Evolutionary conservation across 768 basidiomycete species (phyloP), one percentile per base, ranked within the genome.

Genomic region (Lactifluus volemus): DNA sequence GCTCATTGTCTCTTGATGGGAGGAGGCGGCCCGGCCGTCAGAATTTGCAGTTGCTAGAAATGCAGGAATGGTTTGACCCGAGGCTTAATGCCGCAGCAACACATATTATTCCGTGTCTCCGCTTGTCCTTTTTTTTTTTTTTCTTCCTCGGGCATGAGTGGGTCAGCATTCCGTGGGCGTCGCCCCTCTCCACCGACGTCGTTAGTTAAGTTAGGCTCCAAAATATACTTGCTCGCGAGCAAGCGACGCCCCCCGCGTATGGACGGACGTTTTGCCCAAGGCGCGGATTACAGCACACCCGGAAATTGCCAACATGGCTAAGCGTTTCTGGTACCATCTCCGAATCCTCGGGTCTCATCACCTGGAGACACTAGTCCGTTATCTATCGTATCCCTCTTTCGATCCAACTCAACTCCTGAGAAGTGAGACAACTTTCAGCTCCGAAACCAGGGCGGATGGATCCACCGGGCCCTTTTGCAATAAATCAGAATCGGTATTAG

Each of bases 401-500:
- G 58, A 58, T 58, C 51, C 45, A 57, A 61, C 60, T 61, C 60
- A 50, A 61, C 61, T 62, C 61, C 51, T 53, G 50, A 58, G 61
- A 53, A 62, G 56, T 42, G 45, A 48, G 49, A 47, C 55, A 55
- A 53, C n/a, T 57, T 50, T 21, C 29, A 58, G 61, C 51, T 62
- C 61, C 61, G 61, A 41, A 25, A 5, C 61, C 21, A 55, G 49
- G 57, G 44, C 51, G 21, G 41, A 58, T 55, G 54, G 44, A 49
- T 39, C 47, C 21, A 52, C 32, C 15, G n/a, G 55, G 29, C 19
- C 25, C 17, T n/a, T 19, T 15, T 57, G 21, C 41, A 19, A 34
- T n/a, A 39, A 25, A 25, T 25, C 25, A 25, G 25, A 25, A 25
- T 53, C 53, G 56, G 48, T 29, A 49, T 38, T 15, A 47, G 50